Percentiles rank a stretch among this genome's conserved stretches.
These are phyloP conservation scores for Xylariaceae sp. DNA, from an alignment of 2,329 filamentous ascomycete genomes.

Conservation along the genomic window DNA sequence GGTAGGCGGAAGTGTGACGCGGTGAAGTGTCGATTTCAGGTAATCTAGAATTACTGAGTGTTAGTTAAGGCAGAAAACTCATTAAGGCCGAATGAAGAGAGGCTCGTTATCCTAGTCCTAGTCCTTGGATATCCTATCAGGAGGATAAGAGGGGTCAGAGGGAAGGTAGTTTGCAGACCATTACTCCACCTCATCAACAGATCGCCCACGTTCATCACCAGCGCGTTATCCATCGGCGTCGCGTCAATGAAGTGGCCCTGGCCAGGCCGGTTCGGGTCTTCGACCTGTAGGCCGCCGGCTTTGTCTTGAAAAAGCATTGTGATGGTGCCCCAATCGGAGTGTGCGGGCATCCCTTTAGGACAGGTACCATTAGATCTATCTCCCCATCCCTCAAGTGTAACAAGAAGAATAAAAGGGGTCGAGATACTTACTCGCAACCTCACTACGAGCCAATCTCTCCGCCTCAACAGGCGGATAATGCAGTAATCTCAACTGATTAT, in stretches of 20 bases:
- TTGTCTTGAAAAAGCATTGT: slow-evolving; percentile 57
- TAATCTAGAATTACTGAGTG: slow-evolving; percentile 43
- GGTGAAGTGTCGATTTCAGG: slow-evolving; percentile 60
- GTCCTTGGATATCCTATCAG: too few species aligned
- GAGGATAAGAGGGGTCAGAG: background rate
- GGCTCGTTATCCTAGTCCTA: too few species aligned
- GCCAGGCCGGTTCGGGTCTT: slow-evolving; percentile 47
- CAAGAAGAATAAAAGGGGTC: background rate
- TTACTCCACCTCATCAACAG: slow-evolving; percentile 51
- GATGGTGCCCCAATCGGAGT: slow-evolving; percentile 48
- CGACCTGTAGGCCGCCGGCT: slow-evolving; percentile 54
- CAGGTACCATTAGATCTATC: background rate
- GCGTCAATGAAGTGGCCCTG: slow-evolving; percentile 48
- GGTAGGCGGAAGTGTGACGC: slow-evolving; percentile 55
- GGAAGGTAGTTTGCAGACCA: slow-evolving; percentile 34
- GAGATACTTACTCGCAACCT: slow-evolving; percentile 46
- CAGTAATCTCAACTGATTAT: slow-evolving; percentile 66
- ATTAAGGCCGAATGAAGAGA: background rate
- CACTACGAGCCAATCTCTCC: slow-evolving; percentile 49
- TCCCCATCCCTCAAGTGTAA: background rate
- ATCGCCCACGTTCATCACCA: slow-evolving; percentile 51
- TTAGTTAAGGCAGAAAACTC: slow-evolving; percentile 5
- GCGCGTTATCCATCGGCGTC: slow-evolving; percentile 39
- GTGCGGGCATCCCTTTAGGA: slow-evolving; percentile 41
- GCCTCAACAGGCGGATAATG: slow-evolving; percentile 62